A percentile compares a stretch with the other conserved stretches of the same genome.
Conservation (phyloP, 2,329 filamentous ascomycete species). For the Verticillium klebahnii region DNA sequence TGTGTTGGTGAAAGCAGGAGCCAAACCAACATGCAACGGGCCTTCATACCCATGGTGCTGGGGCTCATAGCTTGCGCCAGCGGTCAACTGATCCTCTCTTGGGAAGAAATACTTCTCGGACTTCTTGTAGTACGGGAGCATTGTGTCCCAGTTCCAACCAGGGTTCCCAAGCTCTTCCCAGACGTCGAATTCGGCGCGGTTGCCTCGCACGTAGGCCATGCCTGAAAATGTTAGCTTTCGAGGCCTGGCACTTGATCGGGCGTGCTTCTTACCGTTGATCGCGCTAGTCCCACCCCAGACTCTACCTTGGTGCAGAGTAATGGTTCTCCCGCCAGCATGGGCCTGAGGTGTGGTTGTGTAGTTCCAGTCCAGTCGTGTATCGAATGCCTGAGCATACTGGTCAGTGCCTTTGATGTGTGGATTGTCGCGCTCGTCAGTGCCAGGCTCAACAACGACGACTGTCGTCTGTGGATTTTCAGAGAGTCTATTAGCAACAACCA, state of each 20-base stretch:
- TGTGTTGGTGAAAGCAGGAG: constrained; percentile 25
- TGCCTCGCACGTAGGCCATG: constrained; percentile 41
- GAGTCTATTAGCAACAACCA: constrained; percentile 31
- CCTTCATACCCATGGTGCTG: constrained; percentile 30
- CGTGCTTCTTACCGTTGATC: constrained; percentile 28
- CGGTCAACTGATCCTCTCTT: constrained; percentile 22
- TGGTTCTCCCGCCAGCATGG: constrained; percentile 22
- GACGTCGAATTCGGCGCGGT: constrained; percentile 34
- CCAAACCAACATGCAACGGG: constrained; percentile 30
- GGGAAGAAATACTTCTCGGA: constrained; percentile 31
- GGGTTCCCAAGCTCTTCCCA: constrained; percentile 38
- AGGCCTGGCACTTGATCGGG: background rate
- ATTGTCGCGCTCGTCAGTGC: constrained; percentile 27
- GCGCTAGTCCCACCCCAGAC: constrained; percentile 34
- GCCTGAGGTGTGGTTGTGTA: constrained; percentile 26
- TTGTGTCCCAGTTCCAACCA: constrained; percentile 38
- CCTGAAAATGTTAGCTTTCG: constrained; percentile 1
- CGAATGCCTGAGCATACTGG: constrained; percentile 18
- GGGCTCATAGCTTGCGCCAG: constrained; percentile 28
- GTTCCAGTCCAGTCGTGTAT: constrained; percentile 27
- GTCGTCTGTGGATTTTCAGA: constrained; percentile 24
- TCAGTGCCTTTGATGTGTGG: constrained; percentile 23
- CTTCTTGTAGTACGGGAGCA: constrained; percentile 43
- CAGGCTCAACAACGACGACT: constrained; percentile 32
- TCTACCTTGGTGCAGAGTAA: constrained; percentile 28